These are phyloP conservation scores for Malassezia arunalokei DNA, from an alignment of 1,284 basidiomycete genomes.

Conservation along the genomic window DNA sequence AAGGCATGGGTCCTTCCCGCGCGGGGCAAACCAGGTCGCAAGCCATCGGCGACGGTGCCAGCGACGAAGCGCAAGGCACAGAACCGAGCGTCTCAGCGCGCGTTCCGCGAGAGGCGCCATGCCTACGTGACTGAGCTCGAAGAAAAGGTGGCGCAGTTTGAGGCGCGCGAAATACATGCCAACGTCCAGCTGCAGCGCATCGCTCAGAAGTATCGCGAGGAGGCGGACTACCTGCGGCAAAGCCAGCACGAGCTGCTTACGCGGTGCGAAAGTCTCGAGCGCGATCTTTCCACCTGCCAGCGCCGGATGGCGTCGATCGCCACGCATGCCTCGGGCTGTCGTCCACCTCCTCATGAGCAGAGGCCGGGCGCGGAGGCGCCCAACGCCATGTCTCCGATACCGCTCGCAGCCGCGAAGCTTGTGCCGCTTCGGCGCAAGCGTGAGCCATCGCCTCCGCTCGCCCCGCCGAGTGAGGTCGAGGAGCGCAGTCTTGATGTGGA, in stretches of 20 bases:
- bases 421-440: not conserved
- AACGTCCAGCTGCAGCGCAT: conserved; percentile 38
- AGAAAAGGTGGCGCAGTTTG: conserved; percentile 30
- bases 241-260: conserved; percentile 20
- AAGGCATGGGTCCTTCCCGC: conserved; percentile 43
- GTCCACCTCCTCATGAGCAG: not conserved
- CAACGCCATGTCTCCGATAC: not conserved
- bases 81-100: conserved; percentile 38
- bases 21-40: conserved; percentile 43
- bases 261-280: conserved; percentile 20
- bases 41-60: conserved; percentile 37
- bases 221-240: conserved; percentile 24
- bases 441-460: not conserved
- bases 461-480: not conserved
- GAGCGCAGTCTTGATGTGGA: conserved; percentile 19
- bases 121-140: conserved; percentile 36
- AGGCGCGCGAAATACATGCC: conserved; percentile 31
- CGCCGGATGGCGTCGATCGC: not conserved
- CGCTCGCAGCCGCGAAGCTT: not conserved
- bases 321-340: not conserved
- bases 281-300: not conserved
- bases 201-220: conserved; percentile 28
- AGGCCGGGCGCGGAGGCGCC: not conserved
- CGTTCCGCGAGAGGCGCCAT: conserved; percentile 35
- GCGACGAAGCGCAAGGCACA: conserved; percentile 43